Base-by-base conservation (phyloP, 768 basidiomycete species). In the Tylopilus sp. region DNA sequence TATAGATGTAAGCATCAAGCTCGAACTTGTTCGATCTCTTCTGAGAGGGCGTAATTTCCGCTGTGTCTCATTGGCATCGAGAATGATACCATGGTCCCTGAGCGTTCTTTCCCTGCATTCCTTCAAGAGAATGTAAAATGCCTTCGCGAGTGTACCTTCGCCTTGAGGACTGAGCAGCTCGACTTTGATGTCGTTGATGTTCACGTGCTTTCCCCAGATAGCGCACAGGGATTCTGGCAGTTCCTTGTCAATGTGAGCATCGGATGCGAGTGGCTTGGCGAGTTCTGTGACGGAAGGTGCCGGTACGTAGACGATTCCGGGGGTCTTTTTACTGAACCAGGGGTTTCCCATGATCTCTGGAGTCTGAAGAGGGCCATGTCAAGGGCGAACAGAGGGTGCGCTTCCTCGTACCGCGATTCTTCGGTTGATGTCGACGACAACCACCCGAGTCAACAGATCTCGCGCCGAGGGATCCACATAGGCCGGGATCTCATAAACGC, bases 311-410 rank as follows among this genome's bases (percentile, higher is more conserved):
- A 72, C 59, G 44, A 80, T 79, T 14, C 76, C 76, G 0, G 76
- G 76, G 4, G 81, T 80, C 13, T 70, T 64, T 49, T 82, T 74
- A 29, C 74, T 70, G 38, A 92, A 77, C 87, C 93, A 98, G 95
- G 95, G 92, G 68, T 98, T 95, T n/a, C 71, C 65, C 36, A 92
- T 74, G 57, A 98, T 91, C 56, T 94, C 87, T 0, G 85, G 79
- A 69, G 98, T 92, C 95, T 97, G 59, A 10, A 21, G 43, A 38
- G 5, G 57, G 31, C 19, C 54, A 49, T 48, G 12, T 61, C 22
- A 25, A 30, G 41, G 30, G 48, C 6, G 33, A 42, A n/a, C 26
- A 37, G 36, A 48, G 48, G 1, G 19, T 16, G 1, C 10, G 28
- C 25, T 17, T 28, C 6, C 1, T 70, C 82, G 49, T 63, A 95